These are phyloP conservation scores for button mushroom (Agaricus bisporus) DNA, from an alignment of 768 basidiomycete species.

Conservation along the genomic window DNA sequence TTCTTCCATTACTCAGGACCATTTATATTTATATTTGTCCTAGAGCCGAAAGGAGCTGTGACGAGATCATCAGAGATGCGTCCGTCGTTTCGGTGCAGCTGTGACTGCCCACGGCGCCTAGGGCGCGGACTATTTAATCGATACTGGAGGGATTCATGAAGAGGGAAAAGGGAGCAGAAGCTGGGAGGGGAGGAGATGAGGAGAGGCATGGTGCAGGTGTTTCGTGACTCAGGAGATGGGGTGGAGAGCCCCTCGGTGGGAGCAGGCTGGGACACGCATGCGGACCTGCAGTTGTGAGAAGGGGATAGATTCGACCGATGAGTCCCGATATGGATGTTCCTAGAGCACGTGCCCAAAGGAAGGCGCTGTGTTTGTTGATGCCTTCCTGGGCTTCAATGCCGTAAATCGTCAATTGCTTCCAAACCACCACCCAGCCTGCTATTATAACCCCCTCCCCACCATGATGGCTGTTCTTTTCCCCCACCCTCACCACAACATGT, in stretches of 20 bases:
- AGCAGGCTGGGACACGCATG: neutral
- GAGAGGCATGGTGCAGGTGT: slow-evolving; percentile 19
- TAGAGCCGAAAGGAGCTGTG: slow-evolving; percentile 9
- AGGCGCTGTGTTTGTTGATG: slow-evolving; percentile 43
- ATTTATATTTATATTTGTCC: slow-evolving; percentile 13
- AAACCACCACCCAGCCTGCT: slow-evolving; percentile 46
- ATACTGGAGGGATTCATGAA: neutral
- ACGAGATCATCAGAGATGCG: slow-evolving; percentile 11
- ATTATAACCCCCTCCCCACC: slow-evolving; percentile 22
- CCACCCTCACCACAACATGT: slow-evolving; percentile 22
- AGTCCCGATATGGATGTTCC: slow-evolving; percentile 29
- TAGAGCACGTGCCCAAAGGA: slow-evolving; percentile 39
- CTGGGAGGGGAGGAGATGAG: neutral
- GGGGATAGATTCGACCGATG: slow-evolving; percentile 33
- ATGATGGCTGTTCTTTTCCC: slow-evolving; percentile 26
- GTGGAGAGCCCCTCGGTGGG: neutral
- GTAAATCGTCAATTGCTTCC: slow-evolving; percentile 44
- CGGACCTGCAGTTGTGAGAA: slow-evolving; percentile 9
- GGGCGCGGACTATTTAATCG: neutral
- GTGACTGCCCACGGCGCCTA: slow-evolving; percentile 3
- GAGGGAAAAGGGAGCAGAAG: neutral
- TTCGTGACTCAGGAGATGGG: slow-evolving; percentile 7
- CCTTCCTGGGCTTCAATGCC: slow-evolving; percentile 30
- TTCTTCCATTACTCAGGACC: slow-evolving; percentile 12
- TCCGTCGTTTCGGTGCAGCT: slow-evolving; percentile 9